Base-by-base conservation (phyloP, 129 eudicot species). In the Ambrosia trifida region DNA sequence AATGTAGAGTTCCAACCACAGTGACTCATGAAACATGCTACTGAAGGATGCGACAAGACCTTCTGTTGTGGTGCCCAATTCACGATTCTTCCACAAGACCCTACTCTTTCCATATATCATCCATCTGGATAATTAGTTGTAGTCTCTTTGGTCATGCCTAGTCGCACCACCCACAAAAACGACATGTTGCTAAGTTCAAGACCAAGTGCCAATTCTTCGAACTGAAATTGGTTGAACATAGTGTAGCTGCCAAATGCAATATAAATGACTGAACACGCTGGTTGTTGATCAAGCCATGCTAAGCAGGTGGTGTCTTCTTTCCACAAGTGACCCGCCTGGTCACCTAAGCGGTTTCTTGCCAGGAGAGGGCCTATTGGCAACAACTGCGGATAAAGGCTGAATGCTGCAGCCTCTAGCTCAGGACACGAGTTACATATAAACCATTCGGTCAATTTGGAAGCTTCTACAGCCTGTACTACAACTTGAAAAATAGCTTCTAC, bases 1-100 rank as follows among this genome's bases (percentile, higher is more conserved):
- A 79, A 18, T 16, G 87, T 83, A 12, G 96, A 88, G 62, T 88
- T 83, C 91, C 91, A 85, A n/a, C 95, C 88, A 58, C 87, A 85
- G 41, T 88, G 91, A 44, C 82, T 85, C 40, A 85, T 2, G 46
- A 88, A 88, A 35, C 89, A 83, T 24, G 85, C 89, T 3, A 88
- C 66, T 1, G 91, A 83, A 54, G 86, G 86, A 66, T 88, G 95
- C 1, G 67, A 49, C 0, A 88, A 28, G 17, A 85, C 85, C 60
- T 69, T 57, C 53, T 81, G 81, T 70, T 88, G 95, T 0, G 91
- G 90, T 31, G 88, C 85, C 96, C 96, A 88, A 16, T 73, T 59
- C 50, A 83, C 85, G 14, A 83, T 52, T 52, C 63, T 66, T 63
- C 84, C 89, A 19, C 82, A 80, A 20, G 38, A 14, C 13, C 75